These are phyloP conservation scores for Danielia reshetovae DNA, from an alignment of 805 yeast species.

Conservation along the genomic window DNA sequence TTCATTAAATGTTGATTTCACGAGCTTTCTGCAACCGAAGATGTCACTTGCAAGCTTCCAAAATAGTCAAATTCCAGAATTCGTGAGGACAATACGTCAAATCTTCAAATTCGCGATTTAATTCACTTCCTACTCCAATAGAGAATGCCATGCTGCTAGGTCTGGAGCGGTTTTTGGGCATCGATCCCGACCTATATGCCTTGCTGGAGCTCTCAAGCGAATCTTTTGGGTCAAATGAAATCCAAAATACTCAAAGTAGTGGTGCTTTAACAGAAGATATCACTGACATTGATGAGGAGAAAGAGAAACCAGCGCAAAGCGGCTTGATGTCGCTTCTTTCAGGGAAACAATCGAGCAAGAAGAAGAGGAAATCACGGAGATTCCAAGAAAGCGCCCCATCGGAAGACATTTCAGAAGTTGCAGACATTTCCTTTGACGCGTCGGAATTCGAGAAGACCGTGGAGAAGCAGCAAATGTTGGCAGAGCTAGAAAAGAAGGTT, in stretches of 20 bases:
- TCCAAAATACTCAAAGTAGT: not conserved
- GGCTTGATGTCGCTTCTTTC: constrained; percentile 14
- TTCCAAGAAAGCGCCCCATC: not conserved
- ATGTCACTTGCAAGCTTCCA: too few species aligned
- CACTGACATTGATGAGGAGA: not conserved
- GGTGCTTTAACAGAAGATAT: not conserved
- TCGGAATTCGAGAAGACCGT: constrained; percentile 8
- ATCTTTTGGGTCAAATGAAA: too few species aligned
- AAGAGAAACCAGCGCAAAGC: not conserved
- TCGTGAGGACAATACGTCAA: too few species aligned
- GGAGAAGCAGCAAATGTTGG: not conserved
- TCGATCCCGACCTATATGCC: not conserved
- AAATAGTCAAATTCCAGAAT: too few species aligned
- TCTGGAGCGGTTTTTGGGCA: constrained; percentile 12
- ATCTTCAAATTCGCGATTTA: too few species aligned
- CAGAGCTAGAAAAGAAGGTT: constrained; percentile 9
- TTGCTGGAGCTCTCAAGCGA: not conserved
- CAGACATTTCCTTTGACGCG: constrained; percentile 2
- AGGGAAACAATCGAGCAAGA: constrained; percentile 10
- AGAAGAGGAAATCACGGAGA: not conserved
- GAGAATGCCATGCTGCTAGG: constrained; percentile 13
- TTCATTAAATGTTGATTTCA: too few species aligned
- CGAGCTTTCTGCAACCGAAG: too few species aligned
- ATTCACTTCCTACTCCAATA: too few species aligned
- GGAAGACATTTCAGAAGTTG: not conserved